Base-by-base conservation (phyloP, 2,329 filamentous ascomycete species). In the Sporothrix sp. region DNA sequence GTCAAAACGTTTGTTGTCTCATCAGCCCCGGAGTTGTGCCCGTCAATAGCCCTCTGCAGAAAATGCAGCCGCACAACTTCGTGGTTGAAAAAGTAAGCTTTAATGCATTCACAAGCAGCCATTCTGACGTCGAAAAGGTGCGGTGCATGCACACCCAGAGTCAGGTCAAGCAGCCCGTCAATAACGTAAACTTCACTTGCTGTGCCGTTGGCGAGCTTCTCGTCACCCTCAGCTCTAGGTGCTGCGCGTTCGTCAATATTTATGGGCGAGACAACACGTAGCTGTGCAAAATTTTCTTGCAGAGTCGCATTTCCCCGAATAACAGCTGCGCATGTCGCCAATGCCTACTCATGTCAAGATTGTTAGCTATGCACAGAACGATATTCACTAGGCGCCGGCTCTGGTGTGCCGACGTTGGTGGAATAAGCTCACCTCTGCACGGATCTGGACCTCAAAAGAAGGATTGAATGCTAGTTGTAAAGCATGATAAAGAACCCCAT, bases 71-170 rank as follows among this genome's bases (percentile, higher is more conserved):
- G 82, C 54, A 96, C 91, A 51, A 85, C 81, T 33, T 81, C 69
- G 64, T 97, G 90, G 40, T 84, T 81, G 59, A 79, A 81, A 60
- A 96, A 88, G 65, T 98, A 98, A 2, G 93, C 88, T 65, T 95
- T 90, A 54, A 98, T 79, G 61, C 91, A 95, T 59, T 91, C 84
- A 63, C 86, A 93, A 20, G 87, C 89, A 18, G 91, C 86, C 61
- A 89, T 78, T 21, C 93, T 82, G 33, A 91, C 73, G 65, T 95
- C 84, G 58, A 95, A 85, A 32, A 85, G 74, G 48, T 82, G 75
- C 18, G 79, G 68, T 0, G 82, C 71, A 27, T 83, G 75, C 20
- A 84, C 72, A 51, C 82, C 82, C 8, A 98, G 71, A 0, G 85
- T 82, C 38, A 96, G 71, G 58, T 96, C 88, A 43, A 98, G 73